Conservation (phyloP, 495 filamentous ascomycete species). For the Viridothelium virens region DNA sequence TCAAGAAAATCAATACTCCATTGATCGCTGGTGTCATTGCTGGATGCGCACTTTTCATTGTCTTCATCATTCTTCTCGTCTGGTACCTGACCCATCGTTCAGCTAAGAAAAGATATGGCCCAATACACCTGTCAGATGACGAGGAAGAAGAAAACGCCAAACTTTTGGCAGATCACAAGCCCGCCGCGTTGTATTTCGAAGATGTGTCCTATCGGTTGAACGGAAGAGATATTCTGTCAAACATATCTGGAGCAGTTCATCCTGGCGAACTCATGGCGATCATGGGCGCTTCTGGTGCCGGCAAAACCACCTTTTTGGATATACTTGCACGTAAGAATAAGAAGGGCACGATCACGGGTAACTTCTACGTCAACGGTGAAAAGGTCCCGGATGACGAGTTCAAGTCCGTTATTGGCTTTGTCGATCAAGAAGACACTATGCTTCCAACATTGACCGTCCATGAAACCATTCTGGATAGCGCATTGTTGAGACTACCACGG, state of each 20-base stretch:
- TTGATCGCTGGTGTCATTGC: constrained; percentile 93
- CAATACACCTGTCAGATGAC: constrained; percentile 72
- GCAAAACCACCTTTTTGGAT: constrained; percentile 96
- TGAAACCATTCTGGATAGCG: constrained; percentile 93
- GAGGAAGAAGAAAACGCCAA: constrained; percentile 75
- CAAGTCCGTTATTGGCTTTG: constrained; percentile 86
- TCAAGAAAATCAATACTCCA: constrained; percentile 96
- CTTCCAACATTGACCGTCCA: constrained; percentile 93
- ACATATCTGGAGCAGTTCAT: constrained; percentile 73
- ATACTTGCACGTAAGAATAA: constrained; percentile 98
- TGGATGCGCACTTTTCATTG: constrained; percentile 75
- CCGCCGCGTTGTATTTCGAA: constrained; percentile 79
- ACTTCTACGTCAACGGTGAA: constrained; percentile 93
- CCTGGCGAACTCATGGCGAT: constrained; percentile 92
- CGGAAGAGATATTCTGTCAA: constrained; percentile 75
- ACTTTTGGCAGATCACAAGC: constrained; percentile 83
- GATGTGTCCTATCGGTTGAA: constrained; percentile 82
- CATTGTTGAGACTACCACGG: constrained; percentile 75
- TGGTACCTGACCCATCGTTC: constrained; percentile 83
- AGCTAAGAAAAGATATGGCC: constrained; percentile 55
- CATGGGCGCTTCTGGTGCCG: constrained; percentile 96
- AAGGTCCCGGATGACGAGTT: constrained; percentile 79
- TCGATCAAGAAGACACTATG: constrained; percentile 98
- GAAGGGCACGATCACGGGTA: constrained; percentile 64
- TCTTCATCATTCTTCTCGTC: constrained; percentile 68